Percentiles rank a stretch among this genome's conserved stretches.
These are phyloP conservation scores for Hypoxylon sp. DNA, from an alignment of 2,329 filamentous ascomycete genomes.

Conservation along the genomic window DNA sequence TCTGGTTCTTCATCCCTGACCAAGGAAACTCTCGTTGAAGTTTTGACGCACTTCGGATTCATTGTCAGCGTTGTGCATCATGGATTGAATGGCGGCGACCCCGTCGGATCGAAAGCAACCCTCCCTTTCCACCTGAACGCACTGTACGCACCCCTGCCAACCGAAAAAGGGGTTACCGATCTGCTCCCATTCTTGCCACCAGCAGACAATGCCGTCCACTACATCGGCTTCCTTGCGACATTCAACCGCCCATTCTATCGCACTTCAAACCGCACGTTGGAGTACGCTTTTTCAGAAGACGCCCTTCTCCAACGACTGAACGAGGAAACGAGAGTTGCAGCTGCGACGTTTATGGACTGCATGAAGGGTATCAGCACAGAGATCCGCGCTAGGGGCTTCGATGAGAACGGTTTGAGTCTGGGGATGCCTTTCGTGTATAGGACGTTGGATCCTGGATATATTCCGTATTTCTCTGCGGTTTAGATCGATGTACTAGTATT, in stretches of 20 bases:
- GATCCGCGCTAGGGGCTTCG: not conserved
- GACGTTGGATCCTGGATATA: constrained; percentile 17
- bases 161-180: constrained; percentile 14
- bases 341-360: not conserved
- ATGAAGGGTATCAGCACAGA: not conserved
- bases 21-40: constrained; percentile 12
- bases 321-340: not conserved
- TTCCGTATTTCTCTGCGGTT: constrained; percentile 18
- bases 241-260: not conserved
- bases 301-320: not conserved
- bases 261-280: not conserved
- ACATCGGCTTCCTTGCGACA: not conserved
- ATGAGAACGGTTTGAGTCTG: not conserved
- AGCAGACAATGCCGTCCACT: not conserved
- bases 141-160: constrained; percentile 17
- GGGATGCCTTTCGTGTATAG: constrained; percentile 19
- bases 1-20: not conserved
- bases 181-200: constrained; percentile 14
- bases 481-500: not conserved
- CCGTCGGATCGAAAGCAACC: constrained; percentile 7
- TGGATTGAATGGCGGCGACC: constrained; percentile 11
- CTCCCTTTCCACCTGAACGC: constrained; percentile 17
- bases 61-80: constrained; percentile 19
- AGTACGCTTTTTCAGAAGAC: not conserved
- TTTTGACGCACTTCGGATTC: constrained; percentile 17